These are phyloP conservation scores for Euphorbia celastroides DNA, from an alignment of 441 rosid genomes.

Conservation along the genomic window DNA sequence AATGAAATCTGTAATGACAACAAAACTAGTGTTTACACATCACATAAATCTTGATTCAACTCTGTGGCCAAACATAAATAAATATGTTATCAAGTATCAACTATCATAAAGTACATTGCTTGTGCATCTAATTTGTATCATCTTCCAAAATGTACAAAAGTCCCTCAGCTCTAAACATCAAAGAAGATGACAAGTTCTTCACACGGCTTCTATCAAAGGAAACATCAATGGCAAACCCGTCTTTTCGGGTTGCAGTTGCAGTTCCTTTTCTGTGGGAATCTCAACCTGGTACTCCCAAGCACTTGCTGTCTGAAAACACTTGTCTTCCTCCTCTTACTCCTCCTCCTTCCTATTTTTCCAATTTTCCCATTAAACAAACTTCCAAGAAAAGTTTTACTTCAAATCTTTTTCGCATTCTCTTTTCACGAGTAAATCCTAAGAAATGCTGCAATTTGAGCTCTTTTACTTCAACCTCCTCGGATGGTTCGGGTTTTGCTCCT, in stretches of 20 bases:
- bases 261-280: constrained; percentile 71
- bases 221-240: constrained; percentile 32
- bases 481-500: constrained; percentile 11
- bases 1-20: too few relatives aligned
- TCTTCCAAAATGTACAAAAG: neutral
- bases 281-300: constrained; percentile 58
- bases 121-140: too few relatives aligned
- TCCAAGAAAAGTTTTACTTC: constrained; percentile 36
- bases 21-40: too few relatives aligned
- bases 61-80: too few relatives aligned
- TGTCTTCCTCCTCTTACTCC: constrained; percentile 56
- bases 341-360: constrained; percentile 44
- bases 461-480: constrained; percentile 16
- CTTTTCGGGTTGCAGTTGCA: constrained; percentile 38
- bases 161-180: constrained; percentile 28
- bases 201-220: constrained; percentile 44
- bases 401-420: constrained; percentile 26
- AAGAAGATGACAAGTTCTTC: constrained; percentile 45
- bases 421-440: constrained; percentile 26
- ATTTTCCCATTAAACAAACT: constrained; percentile 14
- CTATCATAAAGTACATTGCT: neutral
- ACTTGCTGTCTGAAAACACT: constrained; percentile 17
- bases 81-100: too few relatives aligned
- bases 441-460: constrained; percentile 20
- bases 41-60: too few relatives aligned